These are phyloP conservation scores for Malassezia brasiliensis DNA, from an alignment of 1,284 basidiomycete species.

Conservation along the genomic window DNA sequence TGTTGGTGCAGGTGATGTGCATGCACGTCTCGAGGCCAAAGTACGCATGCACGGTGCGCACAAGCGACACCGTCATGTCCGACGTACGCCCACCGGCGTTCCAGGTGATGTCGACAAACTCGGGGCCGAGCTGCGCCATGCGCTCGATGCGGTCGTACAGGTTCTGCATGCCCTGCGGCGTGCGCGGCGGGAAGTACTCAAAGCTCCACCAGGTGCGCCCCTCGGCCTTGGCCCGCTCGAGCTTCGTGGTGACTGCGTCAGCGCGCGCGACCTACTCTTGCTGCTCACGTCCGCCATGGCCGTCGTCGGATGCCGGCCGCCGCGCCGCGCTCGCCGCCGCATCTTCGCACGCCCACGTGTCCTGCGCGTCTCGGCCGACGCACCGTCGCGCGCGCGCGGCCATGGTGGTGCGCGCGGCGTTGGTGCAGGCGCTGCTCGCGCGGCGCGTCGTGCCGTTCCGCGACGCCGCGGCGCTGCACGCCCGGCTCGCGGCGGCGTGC, in stretches of 20 bases:
- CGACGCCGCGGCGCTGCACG: neutral
- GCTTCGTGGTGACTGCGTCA: constrained; percentile 38
- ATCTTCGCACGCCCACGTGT: constrained; percentile 1
- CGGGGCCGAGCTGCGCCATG: constrained; percentile 87
- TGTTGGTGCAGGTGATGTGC: constrained; percentile 49
- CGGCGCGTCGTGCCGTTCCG: constrained; percentile 1
- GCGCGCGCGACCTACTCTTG: constrained; percentile 12
- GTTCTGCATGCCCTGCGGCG: constrained; percentile 62
- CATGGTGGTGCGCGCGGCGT: constrained; percentile 8
- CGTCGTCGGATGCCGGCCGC: neutral
- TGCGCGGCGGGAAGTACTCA: constrained; percentile 90
- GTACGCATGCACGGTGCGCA: constrained; percentile 61
- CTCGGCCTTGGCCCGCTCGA: constrained; percentile 44
- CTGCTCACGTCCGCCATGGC: constrained; percentile 6
- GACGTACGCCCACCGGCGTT: constrained; percentile 84
- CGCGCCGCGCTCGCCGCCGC: neutral
- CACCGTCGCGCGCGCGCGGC: neutral
- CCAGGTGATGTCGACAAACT: constrained; percentile 98
- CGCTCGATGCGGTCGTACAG: constrained; percentile 81
- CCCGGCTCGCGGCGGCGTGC: neutral
- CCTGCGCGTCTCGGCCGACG: constrained; percentile 6
- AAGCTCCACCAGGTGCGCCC: constrained; percentile 55
- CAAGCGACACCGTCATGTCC: constrained; percentile 59
- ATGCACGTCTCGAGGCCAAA: constrained; percentile 48
- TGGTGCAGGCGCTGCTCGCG: constrained; percentile 13